Base-by-base conservation (phyloP, 495 filamentous ascomycete species). In the Extremus antarcticus region DNA sequence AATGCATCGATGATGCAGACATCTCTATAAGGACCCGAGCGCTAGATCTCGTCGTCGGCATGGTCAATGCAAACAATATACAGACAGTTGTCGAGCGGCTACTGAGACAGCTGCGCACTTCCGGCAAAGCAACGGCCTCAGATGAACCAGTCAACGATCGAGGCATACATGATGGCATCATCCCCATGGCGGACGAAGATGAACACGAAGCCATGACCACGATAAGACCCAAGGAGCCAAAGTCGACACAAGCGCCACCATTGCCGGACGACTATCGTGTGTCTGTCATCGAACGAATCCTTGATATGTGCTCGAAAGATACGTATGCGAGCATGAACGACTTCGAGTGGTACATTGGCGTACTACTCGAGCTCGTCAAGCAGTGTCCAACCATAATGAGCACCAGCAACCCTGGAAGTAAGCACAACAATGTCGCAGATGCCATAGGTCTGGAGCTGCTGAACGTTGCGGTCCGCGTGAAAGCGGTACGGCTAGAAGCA, bases 21-120 rank as follows among this genome's bases (percentile, higher is more conserved):
- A 88, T 98, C 41, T 91, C 91, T n/a, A 97, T 98, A 57, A 84
- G 92, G 51, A 80, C 94, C 58, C 86, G 94, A 61, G 90, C 94
- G 8, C 76, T 98, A 10, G 90, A 97, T 60, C 76, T 98, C 22
- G 87, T 87, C 3, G 84, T 90, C 21, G 87, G 85, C 25, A 96
- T 97, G 87, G 88, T 95, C 56, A 88, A 80, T 61, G 80, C 75
- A 48, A 88, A 94, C 47, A 94, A 87, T 57, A 66, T 98, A 4
- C 76, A 85, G 23, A 75, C 75, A n/a, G 84, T 96, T 20, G 88
- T 97, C 21, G 84, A 87, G 41, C 87, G 87, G 15, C 74, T 98
- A 21, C 83, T 97, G 72, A 76, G 78, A 47, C 92, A 98, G 68
- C 79, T 98, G 1, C 80, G 77, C 61, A 70, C 73, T 35, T 76